Base-by-base conservation (phyloP, 129 eudicot genomes). In the Pseudognaphalium luteoalbum region DNA sequence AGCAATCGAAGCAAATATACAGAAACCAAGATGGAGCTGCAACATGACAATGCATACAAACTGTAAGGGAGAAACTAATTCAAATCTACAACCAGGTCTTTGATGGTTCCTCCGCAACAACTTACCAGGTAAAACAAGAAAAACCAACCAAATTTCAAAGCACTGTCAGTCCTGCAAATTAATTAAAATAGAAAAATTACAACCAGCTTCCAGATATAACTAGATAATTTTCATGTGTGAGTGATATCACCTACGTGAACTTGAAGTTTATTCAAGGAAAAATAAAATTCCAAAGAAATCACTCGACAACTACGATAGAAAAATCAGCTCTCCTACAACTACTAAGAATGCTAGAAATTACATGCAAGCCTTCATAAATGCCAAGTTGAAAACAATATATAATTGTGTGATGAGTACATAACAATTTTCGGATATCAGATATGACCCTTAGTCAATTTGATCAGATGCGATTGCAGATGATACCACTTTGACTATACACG, bases 1-100 rank as follows among this genome's bases (percentile, higher is more conserved):
- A 75, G 98, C 98, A 41, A 94, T 89, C 57, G 97, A 88, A 84
- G 98, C 98, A 87, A 94, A 79, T 78, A 94, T 83, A 70, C 98
- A 94, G 76, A 94, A 94, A 21, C 82, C 96, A 80, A 94, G 87
- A 72, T 94, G 98, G 78, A 94, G 81, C 98, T 94, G 88, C 84
- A 84, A 68, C 72, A 71, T 66, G 63, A 34, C 59, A 51, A 66
- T 67, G 73, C 16, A 29, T 28, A 54, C 6, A 42, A 30, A 30
- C 19, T 34, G 15, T 52, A 50, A 50, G 34, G 19, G 20, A 70
- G 58, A 79, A 15, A 44, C 42, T 21, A 84, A 21, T 47, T 71
- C 4, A 74, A 66, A 74, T 80, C 30, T 59, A 77, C 29, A 37
- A 66, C 39, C 16, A 44, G 42, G 54, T 19, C 10, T 44, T 34